Evolutionary conservation across 306 rosid genomes (phyloP).

Genomic region (Amphicarpaea edgeworthii): DNA sequence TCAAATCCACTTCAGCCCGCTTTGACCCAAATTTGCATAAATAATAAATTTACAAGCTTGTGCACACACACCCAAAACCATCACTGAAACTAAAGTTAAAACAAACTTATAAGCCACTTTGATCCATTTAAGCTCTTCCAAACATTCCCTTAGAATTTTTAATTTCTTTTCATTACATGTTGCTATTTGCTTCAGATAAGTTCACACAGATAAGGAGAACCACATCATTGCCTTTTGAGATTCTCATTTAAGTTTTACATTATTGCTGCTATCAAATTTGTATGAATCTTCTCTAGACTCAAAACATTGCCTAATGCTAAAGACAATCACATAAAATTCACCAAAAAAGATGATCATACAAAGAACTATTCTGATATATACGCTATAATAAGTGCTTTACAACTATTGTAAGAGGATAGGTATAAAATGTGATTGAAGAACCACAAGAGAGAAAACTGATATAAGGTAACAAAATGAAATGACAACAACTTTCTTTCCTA

Average conservation of each 20-base stretch:
- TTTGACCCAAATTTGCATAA: background rate
- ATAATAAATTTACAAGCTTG: background rate
- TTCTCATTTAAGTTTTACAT: background rate
- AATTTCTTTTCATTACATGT: background rate
- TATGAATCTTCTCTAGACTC: background rate
- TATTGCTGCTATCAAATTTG: conserved; percentile 12
- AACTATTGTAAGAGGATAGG: conserved; percentile 15
- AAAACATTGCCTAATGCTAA: background rate
- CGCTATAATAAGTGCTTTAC: conserved; percentile 24
- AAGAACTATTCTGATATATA: conserved; percentile 13
- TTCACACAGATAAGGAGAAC: background rate
- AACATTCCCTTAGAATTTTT: background rate
- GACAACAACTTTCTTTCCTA: conserved; percentile 30
- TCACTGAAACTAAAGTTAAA: background rate
- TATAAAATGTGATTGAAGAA: conserved; percentile 15
- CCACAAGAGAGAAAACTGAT: conserved; percentile 38
- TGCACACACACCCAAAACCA: background rate
- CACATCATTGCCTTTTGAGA: background rate
- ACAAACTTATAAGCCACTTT: background rate
- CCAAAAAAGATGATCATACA: conserved; percentile 20
- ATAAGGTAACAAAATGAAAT: background rate
- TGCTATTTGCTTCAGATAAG: conserved; percentile 7
- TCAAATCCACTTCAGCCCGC: background rate
- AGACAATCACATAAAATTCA: conserved; percentile 14
- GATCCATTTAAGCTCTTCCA: background rate